Conservation (phyloP, 305 asterid species). For the Fraxinus latifolia region DNA sequence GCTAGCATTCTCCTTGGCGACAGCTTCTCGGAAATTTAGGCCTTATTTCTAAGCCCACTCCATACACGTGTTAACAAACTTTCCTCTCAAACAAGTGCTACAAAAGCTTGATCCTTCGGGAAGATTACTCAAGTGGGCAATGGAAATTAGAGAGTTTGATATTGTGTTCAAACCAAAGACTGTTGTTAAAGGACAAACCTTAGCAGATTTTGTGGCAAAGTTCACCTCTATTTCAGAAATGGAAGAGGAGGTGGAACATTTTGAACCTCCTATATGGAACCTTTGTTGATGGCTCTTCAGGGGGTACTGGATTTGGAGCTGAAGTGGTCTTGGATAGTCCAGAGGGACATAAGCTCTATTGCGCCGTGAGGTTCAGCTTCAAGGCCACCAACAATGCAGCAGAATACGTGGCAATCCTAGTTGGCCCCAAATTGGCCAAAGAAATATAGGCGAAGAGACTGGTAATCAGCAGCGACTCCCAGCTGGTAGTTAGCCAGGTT, state of each 20-base stretch:
- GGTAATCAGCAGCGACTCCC: background rate
- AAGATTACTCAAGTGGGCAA: background rate
- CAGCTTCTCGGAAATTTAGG: background rate
- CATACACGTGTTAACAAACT: background rate
- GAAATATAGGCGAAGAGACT: background rate
- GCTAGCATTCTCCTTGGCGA: background rate
- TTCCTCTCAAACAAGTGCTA: background rate
- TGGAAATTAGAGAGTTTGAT: background rate
- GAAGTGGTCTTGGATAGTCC: background rate
- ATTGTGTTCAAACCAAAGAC: background rate
- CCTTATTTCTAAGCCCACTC: background rate
- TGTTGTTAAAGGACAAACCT: too few relatives aligned
- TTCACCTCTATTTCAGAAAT: background rate
- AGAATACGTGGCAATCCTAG: background rate
- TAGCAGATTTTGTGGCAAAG: background rate
- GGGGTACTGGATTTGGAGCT: background rate
- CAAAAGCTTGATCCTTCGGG: background rate
- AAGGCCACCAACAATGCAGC: background rate
- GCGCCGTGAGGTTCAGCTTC: background rate
- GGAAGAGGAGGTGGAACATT: background rate
- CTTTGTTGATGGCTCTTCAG: background rate
- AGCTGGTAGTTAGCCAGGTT: background rate
- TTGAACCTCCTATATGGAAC: background rate
- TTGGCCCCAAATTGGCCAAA: background rate
- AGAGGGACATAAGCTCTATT: background rate